Evolutionary conservation across 306 rosid species (phyloP).

Genomic region (cucumber (Cucumis sativus)): Cucumber_9930_V3 NC_026656.2:17990501-17991000

Average conservation of each 20-base stretch:
- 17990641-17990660: not conserved
- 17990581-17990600: not conserved
- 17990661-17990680: not conserved
- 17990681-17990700: not conserved
- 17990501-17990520: conserved; percentile 8
- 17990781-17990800: not conserved
- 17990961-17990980: not conserved
- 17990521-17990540: conserved; percentile 13
- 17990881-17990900: not conserved
- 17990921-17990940: too few species aligned
- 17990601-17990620: not conserved
- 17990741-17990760: not conserved
- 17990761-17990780: not conserved
- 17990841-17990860: not conserved
- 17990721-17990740: not conserved
- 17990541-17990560: not conserved
- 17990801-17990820: not conserved
- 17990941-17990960: too few species aligned
- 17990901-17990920: not conserved
- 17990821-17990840: not conserved
- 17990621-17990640: not conserved
- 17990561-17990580: not conserved
- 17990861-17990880: not conserved
- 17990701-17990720: not conserved
- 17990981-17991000: not conserved